Percentiles rank a stretch among this genome's conserved stretches.
Conservation (phyloP, 2,329 filamentous ascomycete species). For the Ophiostoma novo-ulmi region DNA sequence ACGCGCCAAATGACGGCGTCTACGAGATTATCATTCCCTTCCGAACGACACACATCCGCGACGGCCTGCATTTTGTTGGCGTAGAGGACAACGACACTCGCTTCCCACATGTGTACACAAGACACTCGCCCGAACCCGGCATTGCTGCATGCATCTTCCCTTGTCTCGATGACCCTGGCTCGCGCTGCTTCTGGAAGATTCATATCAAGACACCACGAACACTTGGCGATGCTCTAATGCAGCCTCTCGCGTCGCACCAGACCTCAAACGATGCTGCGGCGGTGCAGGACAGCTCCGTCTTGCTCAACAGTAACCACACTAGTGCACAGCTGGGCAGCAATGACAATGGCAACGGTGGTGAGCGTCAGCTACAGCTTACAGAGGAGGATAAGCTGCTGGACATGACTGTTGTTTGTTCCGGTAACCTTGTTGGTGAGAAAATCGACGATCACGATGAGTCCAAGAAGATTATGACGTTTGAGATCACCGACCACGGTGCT, state of each 20-base stretch:
- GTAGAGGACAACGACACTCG: constrained; percentile 71
- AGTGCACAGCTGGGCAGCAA: constrained; percentile 28
- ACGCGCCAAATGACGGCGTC: constrained; percentile 27
- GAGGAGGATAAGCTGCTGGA: constrained; percentile 85
- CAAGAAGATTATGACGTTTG: constrained; percentile 85
- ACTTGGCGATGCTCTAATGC: constrained; percentile 67
- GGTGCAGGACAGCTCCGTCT: constrained; percentile 27
- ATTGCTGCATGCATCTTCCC: constrained; percentile 84
- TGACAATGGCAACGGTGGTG: constrained; percentile 39
- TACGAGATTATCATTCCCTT: constrained; percentile 65
- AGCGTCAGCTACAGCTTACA: constrained; percentile 41
- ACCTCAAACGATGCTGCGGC: constrained; percentile 1
- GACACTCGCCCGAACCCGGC: constrained; percentile 71
- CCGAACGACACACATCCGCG: constrained; percentile 65
- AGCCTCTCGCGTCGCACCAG: constrained; percentile 37
- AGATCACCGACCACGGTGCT: constrained; percentile 56
- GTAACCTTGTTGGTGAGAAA: constrained; percentile 78
- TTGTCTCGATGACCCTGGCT: constrained; percentile 79
- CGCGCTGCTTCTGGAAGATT: constrained; percentile 75
- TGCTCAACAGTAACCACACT: background rate
- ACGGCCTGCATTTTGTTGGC: constrained; percentile 89
- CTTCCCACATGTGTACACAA: constrained; percentile 89
- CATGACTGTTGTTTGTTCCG: constrained; percentile 85
- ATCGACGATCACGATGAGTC: constrained; percentile 69
- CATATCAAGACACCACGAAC: constrained; percentile 82